phyloP scores from a whole-genome alignment of 2,329 filamentous ascomycete species.

The Claviceps sp. region DNA sequence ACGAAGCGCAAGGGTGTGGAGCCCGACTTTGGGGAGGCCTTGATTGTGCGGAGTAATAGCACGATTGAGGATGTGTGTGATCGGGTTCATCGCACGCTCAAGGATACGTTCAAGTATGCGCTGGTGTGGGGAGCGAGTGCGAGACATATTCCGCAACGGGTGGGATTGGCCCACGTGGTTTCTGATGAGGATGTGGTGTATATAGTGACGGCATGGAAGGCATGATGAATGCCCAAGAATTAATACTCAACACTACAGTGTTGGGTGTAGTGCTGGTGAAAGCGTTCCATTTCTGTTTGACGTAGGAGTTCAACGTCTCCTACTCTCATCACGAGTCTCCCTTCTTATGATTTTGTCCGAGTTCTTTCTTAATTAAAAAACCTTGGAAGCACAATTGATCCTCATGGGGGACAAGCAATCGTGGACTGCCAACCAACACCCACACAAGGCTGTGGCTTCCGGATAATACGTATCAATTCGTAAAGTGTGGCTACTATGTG shows the following conservation, averaged over 20 bases:
- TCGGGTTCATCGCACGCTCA: constrained; percentile 80
- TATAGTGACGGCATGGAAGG: constrained; percentile 51
- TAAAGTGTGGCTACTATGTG: neutral
- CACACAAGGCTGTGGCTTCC: neutral
- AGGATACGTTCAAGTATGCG: constrained; percentile 98
- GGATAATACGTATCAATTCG: neutral
- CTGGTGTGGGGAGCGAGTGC: constrained; percentile 96
- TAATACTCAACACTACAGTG: neutral
- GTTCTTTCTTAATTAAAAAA: too few species aligned
- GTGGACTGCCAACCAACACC: neutral
- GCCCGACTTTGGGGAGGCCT: constrained; percentile 76
- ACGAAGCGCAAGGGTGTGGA: constrained; percentile 92
- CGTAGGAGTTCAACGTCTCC: neutral
- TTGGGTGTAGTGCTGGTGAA: neutral
- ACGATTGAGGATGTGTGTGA: constrained; percentile 97
- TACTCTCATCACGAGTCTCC: neutral
- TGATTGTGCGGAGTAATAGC: constrained; percentile 81
- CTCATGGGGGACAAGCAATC: neutral
- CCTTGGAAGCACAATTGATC: neutral
- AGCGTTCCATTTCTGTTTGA: neutral
- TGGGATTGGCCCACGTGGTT: constrained; percentile 73
- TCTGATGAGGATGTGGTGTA: constrained; percentile 56
- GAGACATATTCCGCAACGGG: constrained; percentile 83
- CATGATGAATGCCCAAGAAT: constrained; percentile 22
- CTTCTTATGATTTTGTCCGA: neutral